Evolutionary conservation across 2,329 filamentous ascomycete genomes (phyloP), one percentile per base, ranked within the genome.

Genomic region (Hypoxylon sp.): DNA sequence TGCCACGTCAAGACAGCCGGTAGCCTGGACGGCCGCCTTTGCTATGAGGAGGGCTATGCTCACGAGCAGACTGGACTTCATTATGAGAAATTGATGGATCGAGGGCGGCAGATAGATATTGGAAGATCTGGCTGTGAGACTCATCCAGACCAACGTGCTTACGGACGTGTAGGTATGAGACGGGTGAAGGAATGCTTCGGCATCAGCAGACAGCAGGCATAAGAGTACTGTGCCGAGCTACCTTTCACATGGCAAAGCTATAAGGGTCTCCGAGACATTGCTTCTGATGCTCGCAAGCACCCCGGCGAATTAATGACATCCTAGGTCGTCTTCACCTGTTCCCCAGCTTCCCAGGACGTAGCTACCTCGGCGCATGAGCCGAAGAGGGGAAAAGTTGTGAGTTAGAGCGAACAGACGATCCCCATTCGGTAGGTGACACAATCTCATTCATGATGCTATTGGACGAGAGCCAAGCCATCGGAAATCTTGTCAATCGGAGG

Each of bases 1-100:
- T 17, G 62, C 62, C 22, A 67, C 56, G 7, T 44, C 37, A 3
- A 61, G 24, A 43, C 67, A 69, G 44, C 47, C 28, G 15, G 56
- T 24, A 17, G 57, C 57, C 24, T 26, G 32, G 39, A 52, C 56
- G 11, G 51, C 34, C 26, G 34, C 41, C 10, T 50, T 55, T 6
- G 47, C 28, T 20, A 53, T 24, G 28, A 47, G 30, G 20, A 58
- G 49, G 7, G 17, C 37, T 24, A 34, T 41, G 19, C 51, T 28
- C 3, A n/a, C 22, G 32, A 56, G 22, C 8, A 43, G 32, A 28
- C 24, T 6, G 19, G 13, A 4, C 39, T 47, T 51, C 60, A 63
- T 63, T 41, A 30, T 48, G 15, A 19, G 3, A 24, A 15, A 11
- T 19, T 17, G 22, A 28, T 6, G 7, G 24, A 17, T 20, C 7